Percentiles rank a stretch among this genome's conserved stretches.
phyloP scores from a whole-genome alignment of 352 stramenopile species.

The Pythium scleroteichum region DNA sequence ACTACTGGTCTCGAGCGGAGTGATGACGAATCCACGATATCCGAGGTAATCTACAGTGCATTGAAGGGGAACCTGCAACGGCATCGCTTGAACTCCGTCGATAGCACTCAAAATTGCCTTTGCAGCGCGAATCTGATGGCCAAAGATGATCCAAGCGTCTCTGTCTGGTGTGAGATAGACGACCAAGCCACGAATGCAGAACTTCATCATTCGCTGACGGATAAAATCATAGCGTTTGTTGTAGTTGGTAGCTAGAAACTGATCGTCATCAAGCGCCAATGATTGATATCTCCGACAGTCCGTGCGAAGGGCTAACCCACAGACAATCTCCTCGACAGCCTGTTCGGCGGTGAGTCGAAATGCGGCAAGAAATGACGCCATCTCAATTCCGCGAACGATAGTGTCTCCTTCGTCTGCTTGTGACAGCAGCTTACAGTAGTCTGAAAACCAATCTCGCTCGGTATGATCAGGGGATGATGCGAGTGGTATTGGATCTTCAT shows the following conservation, averaged over 20 bases:
- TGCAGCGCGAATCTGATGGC: slow-evolving; percentile 54
- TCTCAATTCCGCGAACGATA: slow-evolving; percentile 26
- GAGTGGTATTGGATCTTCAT: too few relatives aligned
- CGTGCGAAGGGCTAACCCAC: slow-evolving; percentile 35
- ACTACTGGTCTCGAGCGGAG: slow-evolving; percentile 1
- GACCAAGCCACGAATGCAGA: slow-evolving; percentile 32
- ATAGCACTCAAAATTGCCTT: slow-evolving; percentile 32
- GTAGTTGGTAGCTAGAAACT: slow-evolving; percentile 44
- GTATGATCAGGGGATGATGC: too few relatives aligned
- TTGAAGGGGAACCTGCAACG: slow-evolving; percentile 50
- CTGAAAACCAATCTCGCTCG: slow-evolving; percentile 4
- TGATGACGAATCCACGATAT: slow-evolving; percentile 51
- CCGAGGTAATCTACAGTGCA: slow-evolving; percentile 63
- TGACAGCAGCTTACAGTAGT: neutral
- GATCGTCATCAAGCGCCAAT: slow-evolving; percentile 28
- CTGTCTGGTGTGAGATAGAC: slow-evolving; percentile 36
- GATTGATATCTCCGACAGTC: slow-evolving; percentile 26
- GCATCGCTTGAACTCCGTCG: neutral
- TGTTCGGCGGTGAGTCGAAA: slow-evolving; percentile 45
- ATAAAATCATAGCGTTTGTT: slow-evolving; percentile 12
- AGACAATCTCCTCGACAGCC: slow-evolving; percentile 35
- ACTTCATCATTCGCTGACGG: slow-evolving; percentile 25
- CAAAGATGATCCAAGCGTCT: slow-evolving; percentile 26
- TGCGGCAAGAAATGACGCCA: slow-evolving; percentile 32
- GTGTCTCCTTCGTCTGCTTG: neutral